A percentile compares a stretch with the other conserved stretches of the same genome.
phyloP scores from a whole-genome alignment of 208 protist species.

The Leishmania major region DNA sequence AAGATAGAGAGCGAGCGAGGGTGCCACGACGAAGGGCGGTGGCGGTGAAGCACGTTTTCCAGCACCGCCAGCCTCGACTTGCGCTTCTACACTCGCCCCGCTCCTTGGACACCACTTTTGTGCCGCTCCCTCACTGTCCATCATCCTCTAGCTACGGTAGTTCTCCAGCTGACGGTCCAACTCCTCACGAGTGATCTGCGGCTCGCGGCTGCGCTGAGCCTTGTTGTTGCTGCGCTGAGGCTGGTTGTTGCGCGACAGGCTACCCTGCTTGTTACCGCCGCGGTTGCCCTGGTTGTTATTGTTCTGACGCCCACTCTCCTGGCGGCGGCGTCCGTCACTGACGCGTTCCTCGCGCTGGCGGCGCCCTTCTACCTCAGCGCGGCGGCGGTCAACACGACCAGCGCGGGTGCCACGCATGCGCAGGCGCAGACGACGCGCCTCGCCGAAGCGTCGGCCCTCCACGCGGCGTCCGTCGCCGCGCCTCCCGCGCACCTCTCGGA shows the following conservation, averaged over 20 bases:
- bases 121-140: background rate
- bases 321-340: background rate
- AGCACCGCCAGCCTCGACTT: background rate
- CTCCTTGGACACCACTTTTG: background rate
- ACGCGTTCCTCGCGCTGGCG: constrained; percentile 19
- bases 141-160: constrained; percentile 60
- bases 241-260: background rate
- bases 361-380: constrained; percentile 18
- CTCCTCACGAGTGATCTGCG: constrained; percentile 46
- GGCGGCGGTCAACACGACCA: constrained; percentile 12
- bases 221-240: constrained; percentile 7
- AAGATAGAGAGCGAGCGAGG: background rate
- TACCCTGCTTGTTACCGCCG: constrained; percentile 5
- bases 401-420: constrained; percentile 30
- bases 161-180: constrained; percentile 84
- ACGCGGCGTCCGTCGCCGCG: constrained; percentile 3
- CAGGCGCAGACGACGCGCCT: background rate
- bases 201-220: constrained; percentile 31
- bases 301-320: constrained; percentile 10
- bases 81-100: background rate
- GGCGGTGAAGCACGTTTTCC: background rate
- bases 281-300: constrained; percentile 12
- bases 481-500: constrained; percentile 29
- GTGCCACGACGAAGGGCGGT: background rate
- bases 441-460: constrained; percentile 18